phyloP scores from a whole-genome alignment of 345 rosid genomes.

The Hevea brasiliensis region DNA sequence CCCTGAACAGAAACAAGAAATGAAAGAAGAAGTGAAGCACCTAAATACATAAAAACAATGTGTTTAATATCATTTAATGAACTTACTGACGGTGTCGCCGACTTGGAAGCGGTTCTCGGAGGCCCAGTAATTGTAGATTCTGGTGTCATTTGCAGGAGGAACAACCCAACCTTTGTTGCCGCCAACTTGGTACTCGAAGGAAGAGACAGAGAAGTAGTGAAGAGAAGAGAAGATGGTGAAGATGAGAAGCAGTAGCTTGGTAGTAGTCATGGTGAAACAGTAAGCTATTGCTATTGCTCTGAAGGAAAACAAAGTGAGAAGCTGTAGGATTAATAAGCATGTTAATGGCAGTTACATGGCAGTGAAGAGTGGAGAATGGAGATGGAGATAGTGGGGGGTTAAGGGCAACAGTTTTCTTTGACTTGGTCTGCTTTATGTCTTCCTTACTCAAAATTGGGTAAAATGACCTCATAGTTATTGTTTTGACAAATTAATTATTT shows the following conservation, averaged over 20 bases:
- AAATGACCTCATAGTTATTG: too few relatives aligned
- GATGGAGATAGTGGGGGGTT: constrained; percentile 35
- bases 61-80: background rate
- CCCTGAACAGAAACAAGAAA: constrained; percentile 25
- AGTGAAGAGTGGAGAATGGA: constrained; percentile 13
- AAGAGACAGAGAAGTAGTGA: constrained; percentile 24
- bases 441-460: too few relatives aligned
- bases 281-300: background rate
- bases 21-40: background rate
- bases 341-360: background rate
- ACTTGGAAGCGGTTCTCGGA: constrained; percentile 66
- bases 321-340: too few relatives aligned
- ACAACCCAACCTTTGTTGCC: constrained; percentile 69
- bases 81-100: constrained; percentile 64
- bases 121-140: constrained; percentile 72
- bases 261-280: background rate
- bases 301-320: too few relatives aligned
- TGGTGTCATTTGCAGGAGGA: constrained; percentile 47
- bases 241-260: constrained; percentile 2
- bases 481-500: too few relatives aligned
- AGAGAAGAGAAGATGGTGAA: constrained; percentile 26
- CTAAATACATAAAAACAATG: too few relatives aligned
- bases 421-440: constrained; percentile 13
- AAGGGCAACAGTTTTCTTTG: constrained; percentile 10
- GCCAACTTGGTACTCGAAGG: constrained; percentile 60